These are phyloP conservation scores for Leucogyrophana mollusca DNA, from an alignment of 768 basidiomycete genomes.

Conservation along the genomic window DNA sequence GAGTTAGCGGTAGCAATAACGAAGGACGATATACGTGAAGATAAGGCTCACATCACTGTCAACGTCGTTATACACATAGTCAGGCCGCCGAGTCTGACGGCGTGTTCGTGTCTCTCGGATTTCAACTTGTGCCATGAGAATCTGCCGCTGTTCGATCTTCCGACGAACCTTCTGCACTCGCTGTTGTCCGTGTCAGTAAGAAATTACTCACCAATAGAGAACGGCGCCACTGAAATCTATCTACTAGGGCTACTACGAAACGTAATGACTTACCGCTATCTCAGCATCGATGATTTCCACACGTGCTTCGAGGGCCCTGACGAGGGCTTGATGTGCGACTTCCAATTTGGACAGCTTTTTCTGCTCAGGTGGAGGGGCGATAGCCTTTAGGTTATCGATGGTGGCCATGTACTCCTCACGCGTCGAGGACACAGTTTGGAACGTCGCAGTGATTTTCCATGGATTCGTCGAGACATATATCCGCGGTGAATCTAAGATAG, in stretches of 20 bases:
- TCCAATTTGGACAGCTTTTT: constrained; percentile 57
- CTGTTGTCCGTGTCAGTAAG: constrained; percentile 39
- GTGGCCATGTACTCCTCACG: constrained; percentile 69
- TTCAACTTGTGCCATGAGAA: constrained; percentile 72
- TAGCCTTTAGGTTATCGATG: constrained; percentile 58
- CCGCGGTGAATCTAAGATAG: constrained; percentile 74
- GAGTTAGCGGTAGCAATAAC: constrained; percentile 22
- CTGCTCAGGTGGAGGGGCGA: constrained; percentile 44
- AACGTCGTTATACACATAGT: constrained; percentile 77
- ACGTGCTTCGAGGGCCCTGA: constrained; percentile 61
- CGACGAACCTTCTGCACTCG: constrained; percentile 68
- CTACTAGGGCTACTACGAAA: constrained; percentile 10
- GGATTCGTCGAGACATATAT: constrained; percentile 85
- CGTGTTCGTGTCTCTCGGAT: constrained; percentile 78
- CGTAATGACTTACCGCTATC: constrained; percentile 54
- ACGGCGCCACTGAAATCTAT: constrained; percentile 7
- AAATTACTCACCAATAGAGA: constrained; percentile 11
- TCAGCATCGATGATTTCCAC: constrained; percentile 68
- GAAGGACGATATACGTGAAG: constrained; percentile 10
- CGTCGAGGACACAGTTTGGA: constrained; percentile 69
- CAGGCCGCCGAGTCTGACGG: constrained; percentile 66
- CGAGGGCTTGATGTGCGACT: constrained; percentile 57
- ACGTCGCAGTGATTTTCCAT: constrained; percentile 83
- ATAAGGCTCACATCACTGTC: constrained; percentile 61
- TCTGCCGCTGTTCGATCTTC: constrained; percentile 66